Conservation (phyloP, 2,329 filamentous ascomycete species). For the Ophiocordyceps camponoti-saundersi region DNA sequence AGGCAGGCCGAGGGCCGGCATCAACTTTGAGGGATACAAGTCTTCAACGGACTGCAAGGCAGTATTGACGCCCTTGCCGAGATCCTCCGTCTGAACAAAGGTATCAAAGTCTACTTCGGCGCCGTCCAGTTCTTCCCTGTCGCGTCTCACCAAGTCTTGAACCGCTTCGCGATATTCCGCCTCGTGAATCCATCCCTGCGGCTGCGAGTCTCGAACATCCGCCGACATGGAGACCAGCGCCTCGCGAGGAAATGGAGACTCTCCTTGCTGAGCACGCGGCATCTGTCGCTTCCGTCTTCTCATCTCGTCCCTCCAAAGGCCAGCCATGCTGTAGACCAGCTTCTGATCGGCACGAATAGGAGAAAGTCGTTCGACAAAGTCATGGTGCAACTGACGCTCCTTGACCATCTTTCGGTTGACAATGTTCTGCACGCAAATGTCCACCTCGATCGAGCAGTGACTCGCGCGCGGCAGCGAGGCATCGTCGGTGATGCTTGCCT, state of each 20-base stretch:
- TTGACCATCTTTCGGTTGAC: constrained; percentile 62
- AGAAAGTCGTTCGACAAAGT: constrained; percentile 58
- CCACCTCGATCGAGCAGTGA: constrained; percentile 78
- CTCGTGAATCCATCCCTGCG: constrained; percentile 87
- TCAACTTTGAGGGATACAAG: constrained; percentile 54
- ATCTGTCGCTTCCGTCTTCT: constrained; percentile 58
- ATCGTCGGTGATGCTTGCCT: constrained; percentile 32
- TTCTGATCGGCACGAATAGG: constrained; percentile 54
- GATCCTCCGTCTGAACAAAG: constrained; percentile 39
- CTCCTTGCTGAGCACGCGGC: constrained; percentile 43
- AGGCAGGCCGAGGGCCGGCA: constrained; percentile 25
- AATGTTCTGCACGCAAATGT: constrained; percentile 79
- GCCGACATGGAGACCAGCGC: constrained; percentile 81
- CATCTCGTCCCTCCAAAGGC: constrained; percentile 82
- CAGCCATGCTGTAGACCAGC: constrained; percentile 84
- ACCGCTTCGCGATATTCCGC: constrained; percentile 60
- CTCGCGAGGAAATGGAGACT: constrained; percentile 65
- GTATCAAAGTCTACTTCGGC: constrained; percentile 40
- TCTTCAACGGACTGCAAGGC: constrained; percentile 74
- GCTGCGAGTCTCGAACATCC: constrained; percentile 51
- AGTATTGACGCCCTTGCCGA: constrained; percentile 51
- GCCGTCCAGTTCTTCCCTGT: constrained; percentile 29
- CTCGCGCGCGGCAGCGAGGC: constrained; percentile 57
- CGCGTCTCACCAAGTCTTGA: constrained; percentile 42
- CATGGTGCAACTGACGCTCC: constrained; percentile 67